A percentile compares a stretch with the other conserved stretches of the same genome.
These are phyloP conservation scores for Euphorbia pulcherrima DNA, from an alignment of 345 rosid species.

Conservation along the genomic window DNA sequence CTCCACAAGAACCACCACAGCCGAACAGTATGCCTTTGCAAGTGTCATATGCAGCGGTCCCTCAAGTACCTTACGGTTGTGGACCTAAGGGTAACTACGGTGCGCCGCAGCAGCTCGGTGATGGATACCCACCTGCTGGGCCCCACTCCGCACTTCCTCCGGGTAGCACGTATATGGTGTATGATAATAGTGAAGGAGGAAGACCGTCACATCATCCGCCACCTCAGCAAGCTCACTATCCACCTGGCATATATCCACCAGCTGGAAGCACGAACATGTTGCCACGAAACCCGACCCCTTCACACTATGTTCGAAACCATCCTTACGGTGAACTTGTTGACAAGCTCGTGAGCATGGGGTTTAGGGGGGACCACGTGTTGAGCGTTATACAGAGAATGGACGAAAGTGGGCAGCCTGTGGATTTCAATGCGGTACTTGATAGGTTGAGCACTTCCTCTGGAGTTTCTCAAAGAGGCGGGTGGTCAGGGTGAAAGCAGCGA, in stretches of 20 bases:
- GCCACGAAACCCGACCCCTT: constrained; percentile 39
- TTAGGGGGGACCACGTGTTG: constrained; percentile 69
- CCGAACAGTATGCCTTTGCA: constrained; percentile 72
- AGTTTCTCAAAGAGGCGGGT: constrained; percentile 64
- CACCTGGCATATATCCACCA: constrained; percentile 64
- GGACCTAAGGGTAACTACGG: constrained; percentile 59
- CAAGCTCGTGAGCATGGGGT: constrained; percentile 86
- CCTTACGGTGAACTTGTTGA: constrained; percentile 74
- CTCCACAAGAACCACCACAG: constrained; percentile 55
- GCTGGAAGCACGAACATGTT: constrained; percentile 37
- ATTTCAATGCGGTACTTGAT: constrained; percentile 79
- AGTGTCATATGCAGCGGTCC: constrained; percentile 60
- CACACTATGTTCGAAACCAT: constrained; percentile 57
- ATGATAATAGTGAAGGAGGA: constrained; percentile 59
- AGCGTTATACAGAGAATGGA: constrained; percentile 89
- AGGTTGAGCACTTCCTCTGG: constrained; percentile 64
- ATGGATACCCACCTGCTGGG: constrained; percentile 58
- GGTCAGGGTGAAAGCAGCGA: constrained; percentile 42
- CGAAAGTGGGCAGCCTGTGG: constrained; percentile 84
- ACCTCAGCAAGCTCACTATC: constrained; percentile 57
- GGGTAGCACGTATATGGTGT: constrained; percentile 62
- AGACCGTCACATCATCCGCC: constrained; percentile 44
- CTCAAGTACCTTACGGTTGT: constrained; percentile 73
- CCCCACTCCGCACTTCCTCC: constrained; percentile 53
- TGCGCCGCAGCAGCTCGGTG: constrained; percentile 50